phyloP scores from a whole-genome alignment of 495 filamentous ascomycete genomes.

The Lineolata rhizophorae region DNA sequence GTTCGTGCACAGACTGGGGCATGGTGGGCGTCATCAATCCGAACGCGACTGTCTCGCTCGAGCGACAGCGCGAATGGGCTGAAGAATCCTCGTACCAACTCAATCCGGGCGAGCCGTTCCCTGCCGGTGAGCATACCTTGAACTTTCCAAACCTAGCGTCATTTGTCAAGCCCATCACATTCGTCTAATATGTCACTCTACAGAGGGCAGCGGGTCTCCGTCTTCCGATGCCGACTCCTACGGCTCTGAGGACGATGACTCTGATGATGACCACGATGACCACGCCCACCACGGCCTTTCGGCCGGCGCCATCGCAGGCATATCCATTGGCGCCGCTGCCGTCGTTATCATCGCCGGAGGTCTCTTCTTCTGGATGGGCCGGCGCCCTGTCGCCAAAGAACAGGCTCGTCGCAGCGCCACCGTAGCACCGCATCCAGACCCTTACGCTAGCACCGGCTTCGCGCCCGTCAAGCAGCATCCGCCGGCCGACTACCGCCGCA shows the following conservation, averaged over 20 bases:
- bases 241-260: constrained; percentile 1
- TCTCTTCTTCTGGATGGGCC: background rate
- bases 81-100: constrained; percentile 18
- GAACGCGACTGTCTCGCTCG: constrained; percentile 10
- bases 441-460: too few species aligned
- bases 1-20: constrained; percentile 16
- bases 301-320: constrained; percentile 24
- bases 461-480: too few species aligned
- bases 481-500: too few species aligned
- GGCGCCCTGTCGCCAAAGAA: too few species aligned
- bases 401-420: too few species aligned
- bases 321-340: constrained; percentile 19
- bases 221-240: constrained; percentile 6
- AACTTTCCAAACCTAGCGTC: constrained; percentile 13
- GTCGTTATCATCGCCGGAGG: constrained; percentile 12
- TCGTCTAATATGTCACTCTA: constrained; percentile 18
- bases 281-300: constrained; percentile 9
- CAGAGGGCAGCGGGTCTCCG: constrained; percentile 8
- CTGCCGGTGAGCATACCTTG: constrained; percentile 14
- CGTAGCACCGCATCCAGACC: too few species aligned
- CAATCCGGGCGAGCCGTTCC: constrained; percentile 20
- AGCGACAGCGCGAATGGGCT: background rate
- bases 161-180: constrained; percentile 10
- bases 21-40: constrained; percentile 28
- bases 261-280: background rate